Percentiles rank a stretch among this genome's conserved stretches.
Evolutionary conservation across 192 early-diverging fungal genomes (phyloP).

Genomic region (Phlyctochytrium bullatum): DNA sequence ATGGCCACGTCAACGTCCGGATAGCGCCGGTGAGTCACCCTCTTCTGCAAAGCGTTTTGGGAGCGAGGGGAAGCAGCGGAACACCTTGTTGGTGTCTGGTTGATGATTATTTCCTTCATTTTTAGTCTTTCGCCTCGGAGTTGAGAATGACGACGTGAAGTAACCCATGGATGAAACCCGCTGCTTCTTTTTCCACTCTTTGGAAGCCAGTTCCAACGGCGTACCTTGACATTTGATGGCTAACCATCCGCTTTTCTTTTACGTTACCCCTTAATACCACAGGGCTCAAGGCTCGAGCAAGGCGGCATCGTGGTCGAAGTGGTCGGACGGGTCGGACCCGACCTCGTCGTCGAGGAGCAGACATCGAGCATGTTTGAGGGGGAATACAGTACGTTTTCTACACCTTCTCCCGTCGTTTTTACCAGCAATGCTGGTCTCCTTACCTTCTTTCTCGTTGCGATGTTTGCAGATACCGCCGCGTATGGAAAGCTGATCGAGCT

Average conservation of each 20-base stretch:
- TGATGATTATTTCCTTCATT: too few species aligned
- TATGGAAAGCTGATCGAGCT: neutral
- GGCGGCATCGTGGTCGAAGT: conserved; percentile 1
- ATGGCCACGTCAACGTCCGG: neutral
- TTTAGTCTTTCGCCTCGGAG: too few species aligned
- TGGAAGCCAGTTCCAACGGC: too few species aligned
- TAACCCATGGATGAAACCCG: too few species aligned
- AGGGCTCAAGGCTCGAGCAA: conserved; percentile 4
- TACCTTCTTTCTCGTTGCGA: neutral
- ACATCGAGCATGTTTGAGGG: neutral
- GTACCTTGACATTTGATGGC: too few species aligned
- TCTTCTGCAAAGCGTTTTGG: too few species aligned
- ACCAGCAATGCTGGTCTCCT: neutral
- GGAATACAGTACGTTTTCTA: conserved; percentile 1
- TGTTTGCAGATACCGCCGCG: neutral
- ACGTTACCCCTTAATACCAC: too few species aligned
- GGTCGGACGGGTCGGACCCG: neutral
- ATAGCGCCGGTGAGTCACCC: neutral
- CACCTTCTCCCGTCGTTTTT: neutral
- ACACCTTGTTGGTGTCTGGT: too few species aligned
- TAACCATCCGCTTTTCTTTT: too few species aligned
- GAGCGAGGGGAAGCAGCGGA: too few species aligned
- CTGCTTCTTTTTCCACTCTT: too few species aligned
- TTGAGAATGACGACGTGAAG: too few species aligned
- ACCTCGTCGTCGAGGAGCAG: neutral